phyloP scores from a whole-genome alignment of 805 yeast genomes.

The fission yeast (Schizosaccharomyces pombe) region DNA sequence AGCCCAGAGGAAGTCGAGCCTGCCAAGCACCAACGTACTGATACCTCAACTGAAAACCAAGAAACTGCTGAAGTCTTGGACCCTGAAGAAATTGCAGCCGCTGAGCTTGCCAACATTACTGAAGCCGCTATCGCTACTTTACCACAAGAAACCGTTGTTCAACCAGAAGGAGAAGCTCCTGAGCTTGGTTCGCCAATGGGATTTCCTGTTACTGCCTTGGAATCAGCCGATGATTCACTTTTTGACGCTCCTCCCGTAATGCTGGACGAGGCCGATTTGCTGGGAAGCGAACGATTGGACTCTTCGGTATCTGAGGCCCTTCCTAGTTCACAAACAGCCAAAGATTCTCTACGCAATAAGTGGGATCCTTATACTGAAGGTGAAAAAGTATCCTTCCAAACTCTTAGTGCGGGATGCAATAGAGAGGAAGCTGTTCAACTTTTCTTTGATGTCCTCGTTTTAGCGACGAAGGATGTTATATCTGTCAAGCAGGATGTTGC shows the following conservation, averaged over 20 bases:
- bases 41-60: too few relatives aligned
- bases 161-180: too few relatives aligned
- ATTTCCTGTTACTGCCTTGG: background rate
- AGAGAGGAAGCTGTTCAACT: slow-evolving; percentile 40
- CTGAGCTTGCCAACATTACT: too few relatives aligned
- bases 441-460: slow-evolving; percentile 61
- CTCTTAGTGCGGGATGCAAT: background rate
- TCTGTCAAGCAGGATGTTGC: slow-evolving; percentile 33
- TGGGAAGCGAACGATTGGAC: background rate
- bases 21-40: too few relatives aligned
- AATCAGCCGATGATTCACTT: background rate
- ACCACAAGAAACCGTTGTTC: too few relatives aligned
- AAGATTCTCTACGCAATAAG: background rate
- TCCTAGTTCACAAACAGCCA: background rate
- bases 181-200: too few relatives aligned
- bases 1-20: background rate
- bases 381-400: background rate
- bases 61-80: too few relatives aligned
- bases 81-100: too few relatives aligned
- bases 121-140: too few relatives aligned
- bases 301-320: background rate
- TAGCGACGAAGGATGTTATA: slow-evolving; percentile 57
- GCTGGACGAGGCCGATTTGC: background rate
- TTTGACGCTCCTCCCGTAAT: background rate
- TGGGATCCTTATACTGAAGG: background rate